Conservation (phyloP, 1,284 basidiomycete genomes). For the Ganoderma sp. region DNA sequence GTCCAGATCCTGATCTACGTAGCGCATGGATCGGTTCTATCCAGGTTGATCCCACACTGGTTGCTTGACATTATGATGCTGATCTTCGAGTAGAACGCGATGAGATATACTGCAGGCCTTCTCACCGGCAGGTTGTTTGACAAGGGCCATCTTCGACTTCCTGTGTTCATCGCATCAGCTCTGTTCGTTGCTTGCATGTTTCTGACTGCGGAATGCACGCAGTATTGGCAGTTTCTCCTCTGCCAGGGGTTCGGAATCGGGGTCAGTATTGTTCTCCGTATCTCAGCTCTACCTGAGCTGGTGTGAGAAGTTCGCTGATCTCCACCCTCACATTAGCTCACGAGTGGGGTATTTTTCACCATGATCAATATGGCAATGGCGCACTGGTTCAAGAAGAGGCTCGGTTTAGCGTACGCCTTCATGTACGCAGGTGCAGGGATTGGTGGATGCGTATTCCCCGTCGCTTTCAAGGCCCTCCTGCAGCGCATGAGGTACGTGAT, state of each 20-base stretch:
- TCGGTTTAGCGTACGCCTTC: slow-evolving; percentile 47
- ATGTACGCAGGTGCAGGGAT: slow-evolving; percentile 46
- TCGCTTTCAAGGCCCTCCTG: slow-evolving; percentile 46
- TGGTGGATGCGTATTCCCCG: slow-evolving; percentile 51
- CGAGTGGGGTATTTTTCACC: slow-evolving; percentile 4
- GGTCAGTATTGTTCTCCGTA: slow-evolving; percentile 31
- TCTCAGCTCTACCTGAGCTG: neutral
- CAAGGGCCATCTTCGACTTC: slow-evolving; percentile 51
- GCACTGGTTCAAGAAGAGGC: slow-evolving; percentile 54
- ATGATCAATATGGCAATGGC: slow-evolving; percentile 14
- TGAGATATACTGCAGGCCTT: neutral
- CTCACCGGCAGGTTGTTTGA: slow-evolving; percentile 54
- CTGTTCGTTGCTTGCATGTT: slow-evolving; percentile 52
- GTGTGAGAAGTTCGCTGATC: no score
- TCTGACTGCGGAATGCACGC: slow-evolving; percentile 53
- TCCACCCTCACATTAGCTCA: neutral
- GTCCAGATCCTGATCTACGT: neutral
- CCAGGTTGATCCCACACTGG: neutral
- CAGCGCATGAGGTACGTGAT: slow-evolving; percentile 39
- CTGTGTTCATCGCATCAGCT: slow-evolving; percentile 39
- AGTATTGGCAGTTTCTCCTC: slow-evolving; percentile 59
- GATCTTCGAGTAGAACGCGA: neutral
- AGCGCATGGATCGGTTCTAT: slow-evolving; percentile 2
- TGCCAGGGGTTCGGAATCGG: slow-evolving; percentile 54
- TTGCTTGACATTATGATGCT: neutral